Evolutionary conservation across 2,329 filamentous ascomycete genomes (phyloP).

Genomic region (Sclerotinia sclerotiorum): DNA sequence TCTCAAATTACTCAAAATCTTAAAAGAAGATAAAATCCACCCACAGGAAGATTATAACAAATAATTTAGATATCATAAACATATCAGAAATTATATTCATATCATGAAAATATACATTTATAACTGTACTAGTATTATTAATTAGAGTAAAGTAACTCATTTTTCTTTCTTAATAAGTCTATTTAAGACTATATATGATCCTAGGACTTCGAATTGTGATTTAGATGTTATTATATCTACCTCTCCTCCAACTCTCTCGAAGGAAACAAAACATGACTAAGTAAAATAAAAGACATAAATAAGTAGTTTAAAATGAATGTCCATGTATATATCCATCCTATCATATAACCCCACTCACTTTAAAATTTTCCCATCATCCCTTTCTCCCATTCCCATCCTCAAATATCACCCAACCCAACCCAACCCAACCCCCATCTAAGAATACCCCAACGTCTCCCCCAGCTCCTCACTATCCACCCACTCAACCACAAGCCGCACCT

Average conservation of each 20-base stretch:
- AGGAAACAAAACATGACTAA: not conserved
- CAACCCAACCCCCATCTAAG: no score
- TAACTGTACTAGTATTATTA: not conserved
- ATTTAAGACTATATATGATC: no score
- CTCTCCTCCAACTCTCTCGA: no score
- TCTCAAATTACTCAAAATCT: no score
- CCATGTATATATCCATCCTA: not conserved
- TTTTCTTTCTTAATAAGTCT: not conserved
- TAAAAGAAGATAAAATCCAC: no score
- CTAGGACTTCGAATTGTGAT: no score
- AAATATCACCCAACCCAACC: no score
- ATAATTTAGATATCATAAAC: not conserved
- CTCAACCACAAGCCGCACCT: constrained; percentile 16
- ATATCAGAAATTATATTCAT: no score
- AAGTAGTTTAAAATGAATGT: constrained; percentile 2
- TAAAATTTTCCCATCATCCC: no score
- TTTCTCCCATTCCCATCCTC: no score
- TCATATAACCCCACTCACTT: no score
- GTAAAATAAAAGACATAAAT: not conserved
- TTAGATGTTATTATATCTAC: no score
- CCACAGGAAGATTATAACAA: accelerated
- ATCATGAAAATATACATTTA: not conserved
- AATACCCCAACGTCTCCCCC: not conserved
- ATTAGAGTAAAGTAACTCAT: not conserved
- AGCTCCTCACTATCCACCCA: constrained; percentile 37